A percentile compares a stretch with the other conserved stretches of the same genome.
Evolutionary conservation across 352 stramenopile genomes (phyloP).

Genomic region (Pythium guiyangense): DNA sequence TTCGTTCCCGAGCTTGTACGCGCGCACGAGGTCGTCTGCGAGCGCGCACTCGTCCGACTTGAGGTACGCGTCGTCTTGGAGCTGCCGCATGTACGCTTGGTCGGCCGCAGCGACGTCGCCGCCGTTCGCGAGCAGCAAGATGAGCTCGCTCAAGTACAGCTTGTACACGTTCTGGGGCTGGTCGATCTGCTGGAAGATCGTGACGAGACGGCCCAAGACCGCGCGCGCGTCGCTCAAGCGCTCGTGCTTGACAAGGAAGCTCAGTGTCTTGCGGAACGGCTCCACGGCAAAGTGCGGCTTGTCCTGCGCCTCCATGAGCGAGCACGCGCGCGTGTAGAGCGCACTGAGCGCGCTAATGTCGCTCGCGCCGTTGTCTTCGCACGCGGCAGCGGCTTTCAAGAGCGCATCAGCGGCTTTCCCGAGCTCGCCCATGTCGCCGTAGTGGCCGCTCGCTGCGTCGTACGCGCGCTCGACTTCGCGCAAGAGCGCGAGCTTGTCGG

Average conservation of each 20-base stretch:
- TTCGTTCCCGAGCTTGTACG: conserved; percentile 77
- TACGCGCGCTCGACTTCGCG: conserved; percentile 51
- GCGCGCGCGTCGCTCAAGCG: conserved; percentile 39
- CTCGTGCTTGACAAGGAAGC: conserved; percentile 58
- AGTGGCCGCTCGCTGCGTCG: conserved; percentile 56
- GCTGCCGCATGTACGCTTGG: conserved; percentile 65
- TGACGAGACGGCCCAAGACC: conserved; percentile 47
- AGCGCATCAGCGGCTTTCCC: conserved; percentile 78
- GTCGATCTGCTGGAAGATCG: conserved; percentile 60
- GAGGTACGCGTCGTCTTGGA: conserved; percentile 75
- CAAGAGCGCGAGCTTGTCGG: conserved; percentile 26
- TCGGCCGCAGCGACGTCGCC: conserved; percentile 73
- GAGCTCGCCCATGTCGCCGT: conserved; percentile 80
- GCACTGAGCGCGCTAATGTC: conserved; percentile 43
- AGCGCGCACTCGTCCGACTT: conserved; percentile 72
- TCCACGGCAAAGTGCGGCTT: conserved; percentile 83
- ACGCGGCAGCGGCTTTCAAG: conserved; percentile 50
- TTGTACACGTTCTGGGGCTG: conserved; percentile 72
- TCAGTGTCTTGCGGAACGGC: conserved; percentile 72
- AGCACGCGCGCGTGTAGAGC: conserved; percentile 64
- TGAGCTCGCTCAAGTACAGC: conserved; percentile 61
- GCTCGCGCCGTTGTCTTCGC: conserved; percentile 29
- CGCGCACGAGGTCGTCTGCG: conserved; percentile 68
- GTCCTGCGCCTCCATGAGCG: conserved; percentile 70
- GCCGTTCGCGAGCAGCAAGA: conserved; percentile 40